Evolutionary conservation across 805 yeast species (phyloP).

Genomic region (Millerago galiae): DNA sequence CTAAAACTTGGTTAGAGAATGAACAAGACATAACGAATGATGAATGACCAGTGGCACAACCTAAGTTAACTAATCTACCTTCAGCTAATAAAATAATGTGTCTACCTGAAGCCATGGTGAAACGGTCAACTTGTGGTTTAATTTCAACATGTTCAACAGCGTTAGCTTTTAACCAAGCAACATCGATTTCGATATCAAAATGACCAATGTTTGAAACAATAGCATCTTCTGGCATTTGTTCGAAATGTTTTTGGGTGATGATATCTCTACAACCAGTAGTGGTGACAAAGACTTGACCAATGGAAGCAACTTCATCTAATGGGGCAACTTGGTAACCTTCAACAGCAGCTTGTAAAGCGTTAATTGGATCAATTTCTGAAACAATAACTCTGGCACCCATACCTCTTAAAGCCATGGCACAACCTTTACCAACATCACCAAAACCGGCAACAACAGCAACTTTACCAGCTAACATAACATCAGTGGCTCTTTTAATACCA

Average conservation of each 20-base stretch:
- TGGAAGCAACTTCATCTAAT: slow-evolving; percentile 85
- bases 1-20: slow-evolving; percentile 98
- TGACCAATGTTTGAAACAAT: slow-evolving; percentile 99
- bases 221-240: slow-evolving; percentile 96
- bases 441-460: slow-evolving; percentile 98
- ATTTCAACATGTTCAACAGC: slow-evolving; percentile 92
- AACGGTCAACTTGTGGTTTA: slow-evolving; percentile 99
- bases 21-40: slow-evolving; percentile 99
- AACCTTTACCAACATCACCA: slow-evolving; percentile 99
- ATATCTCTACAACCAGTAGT: slow-evolving; percentile 99
- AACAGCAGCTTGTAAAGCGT: slow-evolving; percentile 99
- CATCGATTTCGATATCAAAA: slow-evolving; percentile 98
- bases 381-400: slow-evolving; percentile 99
- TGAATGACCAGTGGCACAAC: slow-evolving; percentile 99
- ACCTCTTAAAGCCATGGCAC: slow-evolving; percentile 97
- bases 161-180: slow-evolving; percentile 95
- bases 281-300: slow-evolving; percentile 97
- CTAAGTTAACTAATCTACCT: slow-evolving; percentile 98
- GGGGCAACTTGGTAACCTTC: slow-evolving; percentile 97
- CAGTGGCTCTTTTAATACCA: slow-evolving; percentile 99
- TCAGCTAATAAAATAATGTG: slow-evolving; percentile 95
- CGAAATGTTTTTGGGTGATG: slow-evolving; percentile 83
- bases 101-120: slow-evolving; percentile 79
- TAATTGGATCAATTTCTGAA: slow-evolving; percentile 97
- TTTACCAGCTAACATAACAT: slow-evolving; percentile 99